Percentiles rank a stretch among this genome's conserved stretches.
Conservation (phyloP, 371 early-diverging fungal species). For the Thermomucor indicae-seudaticae region DNA sequence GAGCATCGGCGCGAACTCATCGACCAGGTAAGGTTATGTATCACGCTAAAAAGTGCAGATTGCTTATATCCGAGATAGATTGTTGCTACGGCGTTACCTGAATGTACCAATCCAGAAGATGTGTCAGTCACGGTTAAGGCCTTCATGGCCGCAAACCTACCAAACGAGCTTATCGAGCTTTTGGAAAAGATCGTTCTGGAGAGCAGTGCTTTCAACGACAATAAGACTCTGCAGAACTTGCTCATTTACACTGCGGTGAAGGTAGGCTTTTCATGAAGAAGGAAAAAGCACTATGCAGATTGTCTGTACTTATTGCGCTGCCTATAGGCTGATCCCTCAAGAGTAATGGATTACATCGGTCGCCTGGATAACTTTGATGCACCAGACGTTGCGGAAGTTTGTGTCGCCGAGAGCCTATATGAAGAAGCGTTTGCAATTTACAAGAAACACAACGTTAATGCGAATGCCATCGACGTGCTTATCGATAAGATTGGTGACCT, state of each 20-base stretch:
- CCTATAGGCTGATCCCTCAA: slow-evolving; percentile 68
- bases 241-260: slow-evolving; percentile 96
- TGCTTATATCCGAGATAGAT: slow-evolving; percentile 19
- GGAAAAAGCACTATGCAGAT: neutral
- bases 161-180: slow-evolving; percentile 93
- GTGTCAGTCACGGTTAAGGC: slow-evolving; percentile 96
- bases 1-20: slow-evolving; percentile 85
- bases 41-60: neutral
- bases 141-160: slow-evolving; percentile 94
- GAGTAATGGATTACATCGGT: slow-evolving; percentile 91
- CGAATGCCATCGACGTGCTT: slow-evolving; percentile 86
- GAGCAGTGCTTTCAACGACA: slow-evolving; percentile 87
- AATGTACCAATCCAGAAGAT: slow-evolving; percentile 94
- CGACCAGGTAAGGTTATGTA: slow-evolving; percentile 68
- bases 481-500: slow-evolving; percentile 87
- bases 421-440: slow-evolving; percentile 97
- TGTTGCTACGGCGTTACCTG: slow-evolving; percentile 84
- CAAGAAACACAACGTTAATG: slow-evolving; percentile 88
- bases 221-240: slow-evolving; percentile 95
- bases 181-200: slow-evolving; percentile 95
- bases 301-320: neutral
- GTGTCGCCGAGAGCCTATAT: slow-evolving; percentile 79
- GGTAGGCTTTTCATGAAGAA: too few species aligned
- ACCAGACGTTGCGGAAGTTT: slow-evolving; percentile 92
- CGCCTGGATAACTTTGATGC: slow-evolving; percentile 94